These are phyloP conservation scores for Chloranthus sessilifolius DNA, from an alignment of 164 flowering plant species.

Conservation along the genomic window DNA sequence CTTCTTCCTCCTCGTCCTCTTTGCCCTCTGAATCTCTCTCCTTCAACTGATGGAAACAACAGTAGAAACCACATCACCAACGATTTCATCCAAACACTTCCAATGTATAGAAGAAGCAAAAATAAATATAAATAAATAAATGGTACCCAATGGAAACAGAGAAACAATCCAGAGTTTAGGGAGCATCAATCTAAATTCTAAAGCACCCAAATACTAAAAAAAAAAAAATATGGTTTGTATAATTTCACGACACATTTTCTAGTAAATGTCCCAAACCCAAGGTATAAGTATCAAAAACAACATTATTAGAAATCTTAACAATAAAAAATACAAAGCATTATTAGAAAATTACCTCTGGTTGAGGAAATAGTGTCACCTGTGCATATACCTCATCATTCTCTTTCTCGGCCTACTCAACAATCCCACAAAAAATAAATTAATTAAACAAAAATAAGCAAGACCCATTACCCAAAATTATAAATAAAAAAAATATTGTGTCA, in stretches of 20 bases:
- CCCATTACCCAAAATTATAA: neutral
- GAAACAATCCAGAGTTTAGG: neutral
- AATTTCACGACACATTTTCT: too few species aligned
- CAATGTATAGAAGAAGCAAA: neutral
- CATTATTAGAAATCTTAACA: too few species aligned
- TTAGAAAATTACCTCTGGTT: conserved; percentile 36
- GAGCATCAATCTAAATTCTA: too few species aligned
- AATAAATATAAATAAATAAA: neutral
- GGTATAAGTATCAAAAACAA: too few species aligned
- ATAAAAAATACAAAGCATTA: too few species aligned
- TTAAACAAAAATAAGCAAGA: conserved; percentile 1
- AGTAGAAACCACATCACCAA: conserved; percentile 2
- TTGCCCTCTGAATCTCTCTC: conserved; percentile 38
- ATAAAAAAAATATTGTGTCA: neutral
- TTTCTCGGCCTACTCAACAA: conserved; percentile 71
- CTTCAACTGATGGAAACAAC: conserved; percentile 30
- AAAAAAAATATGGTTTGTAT: too few species aligned
- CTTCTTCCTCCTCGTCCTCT: conserved; percentile 46
- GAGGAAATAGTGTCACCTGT: conserved; percentile 73
- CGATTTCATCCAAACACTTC: neutral
- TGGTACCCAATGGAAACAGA: neutral
- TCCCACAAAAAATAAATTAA: conserved; percentile 1
- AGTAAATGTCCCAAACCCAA: too few species aligned
- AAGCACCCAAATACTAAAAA: too few species aligned
- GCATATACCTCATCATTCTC: conserved; percentile 94